These are phyloP conservation scores for Penicillium hesseltinei DNA, from an alignment of 2,329 filamentous ascomycete species.

Conservation along the genomic window DNA sequence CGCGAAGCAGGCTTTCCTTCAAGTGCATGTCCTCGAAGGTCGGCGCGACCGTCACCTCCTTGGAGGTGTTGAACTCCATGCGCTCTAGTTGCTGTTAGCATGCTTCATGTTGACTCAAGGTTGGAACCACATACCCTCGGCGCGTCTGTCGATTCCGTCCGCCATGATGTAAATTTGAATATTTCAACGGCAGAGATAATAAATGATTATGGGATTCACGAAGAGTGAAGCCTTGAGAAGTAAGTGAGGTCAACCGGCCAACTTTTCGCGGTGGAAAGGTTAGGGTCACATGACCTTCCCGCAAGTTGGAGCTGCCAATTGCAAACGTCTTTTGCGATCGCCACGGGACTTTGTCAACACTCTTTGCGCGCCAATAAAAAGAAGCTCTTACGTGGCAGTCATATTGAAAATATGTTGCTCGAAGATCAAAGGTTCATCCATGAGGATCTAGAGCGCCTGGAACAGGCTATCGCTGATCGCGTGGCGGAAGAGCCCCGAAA, in stretches of 20 bases:
- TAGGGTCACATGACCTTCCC: constrained; percentile 18
- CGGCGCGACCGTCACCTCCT: constrained; percentile 89
- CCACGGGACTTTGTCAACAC: constrained; percentile 3
- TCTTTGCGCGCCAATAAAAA: constrained; percentile 1
- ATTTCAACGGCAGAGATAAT: constrained; percentile 10
- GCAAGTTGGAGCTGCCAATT: constrained; percentile 22
- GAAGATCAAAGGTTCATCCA: constrained; percentile 94
- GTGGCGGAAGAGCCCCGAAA: constrained; percentile 84
- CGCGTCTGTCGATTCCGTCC: constrained; percentile 86
- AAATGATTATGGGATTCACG: constrained; percentile 11
- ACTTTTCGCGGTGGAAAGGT: constrained; percentile 27
- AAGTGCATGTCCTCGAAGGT: constrained; percentile 95
- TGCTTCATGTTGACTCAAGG: constrained; percentile 8
- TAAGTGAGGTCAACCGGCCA: constrained; percentile 8
- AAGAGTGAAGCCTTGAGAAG: constrained; percentile 3
- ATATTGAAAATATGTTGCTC: constrained; percentile 62
- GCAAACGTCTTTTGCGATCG: constrained; percentile 11
- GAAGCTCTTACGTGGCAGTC: neutral
- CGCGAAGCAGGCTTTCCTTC: constrained; percentile 94
- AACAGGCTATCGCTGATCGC: constrained; percentile 89
- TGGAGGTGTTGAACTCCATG: constrained; percentile 97
- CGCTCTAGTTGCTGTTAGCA: constrained; percentile 58
- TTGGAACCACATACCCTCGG: constrained; percentile 56
- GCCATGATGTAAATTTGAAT: constrained; percentile 64
- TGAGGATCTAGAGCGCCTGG: constrained; percentile 93